A percentile compares a stretch with the other conserved stretches of the same genome.
Evolutionary conservation across 306 rosid genomes (phyloP).

Genomic region (Parietaria judaica): DNA sequence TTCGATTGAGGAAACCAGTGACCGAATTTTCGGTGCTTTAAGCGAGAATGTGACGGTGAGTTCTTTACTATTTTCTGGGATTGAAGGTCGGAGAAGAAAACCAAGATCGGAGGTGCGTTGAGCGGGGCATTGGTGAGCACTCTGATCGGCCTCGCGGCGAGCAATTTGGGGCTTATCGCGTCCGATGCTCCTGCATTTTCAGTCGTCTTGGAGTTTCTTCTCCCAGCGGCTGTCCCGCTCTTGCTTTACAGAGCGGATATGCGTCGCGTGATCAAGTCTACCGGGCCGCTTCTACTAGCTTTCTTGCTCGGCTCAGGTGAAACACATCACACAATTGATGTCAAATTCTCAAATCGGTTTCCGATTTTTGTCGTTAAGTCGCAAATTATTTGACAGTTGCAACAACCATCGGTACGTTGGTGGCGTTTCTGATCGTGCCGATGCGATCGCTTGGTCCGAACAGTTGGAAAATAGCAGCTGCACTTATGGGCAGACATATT

Average conservation of each 20-base stretch:
- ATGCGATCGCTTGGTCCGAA: slow-evolving; percentile 75
- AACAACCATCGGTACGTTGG: slow-evolving; percentile 58
- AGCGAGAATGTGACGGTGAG: neutral
- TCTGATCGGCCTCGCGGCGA: slow-evolving; percentile 61
- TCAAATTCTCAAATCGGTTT: neutral
- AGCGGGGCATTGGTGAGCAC: slow-evolving; percentile 63
- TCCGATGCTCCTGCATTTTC: slow-evolving; percentile 44
- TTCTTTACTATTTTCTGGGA: neutral
- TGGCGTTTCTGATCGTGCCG: slow-evolving; percentile 62
- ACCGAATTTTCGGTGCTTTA: neutral
- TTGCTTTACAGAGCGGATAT: slow-evolving; percentile 61
- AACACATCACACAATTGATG: neutral
- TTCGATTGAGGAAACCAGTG: too few relatives aligned
- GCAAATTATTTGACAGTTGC: slow-evolving; percentile 36
- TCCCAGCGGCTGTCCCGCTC: slow-evolving; percentile 62
- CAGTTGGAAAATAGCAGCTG: slow-evolving; percentile 82
- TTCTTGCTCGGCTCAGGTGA: slow-evolving; percentile 77
- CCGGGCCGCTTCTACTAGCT: slow-evolving; percentile 62
- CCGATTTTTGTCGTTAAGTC: too few relatives aligned
- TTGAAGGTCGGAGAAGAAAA: slow-evolving; percentile 54
- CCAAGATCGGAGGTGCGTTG: slow-evolving; percentile 55
- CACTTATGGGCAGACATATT: slow-evolving; percentile 79
- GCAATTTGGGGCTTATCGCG: slow-evolving; percentile 55
- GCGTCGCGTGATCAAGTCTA: slow-evolving; percentile 60
- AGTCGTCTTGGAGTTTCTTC: slow-evolving; percentile 45